phyloP scores from a whole-genome alignment of 176 grass and related monocot genomes.

The Musa acuminata region DNA sequence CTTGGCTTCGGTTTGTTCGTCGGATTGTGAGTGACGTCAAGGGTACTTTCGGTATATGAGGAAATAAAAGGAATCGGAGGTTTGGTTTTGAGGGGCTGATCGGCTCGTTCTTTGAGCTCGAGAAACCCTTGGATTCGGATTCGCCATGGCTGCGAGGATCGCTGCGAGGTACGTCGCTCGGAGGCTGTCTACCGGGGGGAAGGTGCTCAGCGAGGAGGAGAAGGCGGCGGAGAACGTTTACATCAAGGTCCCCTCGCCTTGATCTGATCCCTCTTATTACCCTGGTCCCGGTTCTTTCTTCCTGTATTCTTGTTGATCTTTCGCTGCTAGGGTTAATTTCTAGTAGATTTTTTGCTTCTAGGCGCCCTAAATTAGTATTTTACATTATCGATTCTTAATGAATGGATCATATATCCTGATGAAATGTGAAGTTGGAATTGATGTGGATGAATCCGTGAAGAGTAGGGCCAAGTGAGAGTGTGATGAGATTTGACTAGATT shows the following conservation, averaged over 20 bases:
- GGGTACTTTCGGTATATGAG: too few species aligned
- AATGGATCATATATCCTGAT: not conserved
- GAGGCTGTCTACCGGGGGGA: conserved; percentile 14
- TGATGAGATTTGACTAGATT: not conserved
- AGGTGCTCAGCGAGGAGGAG: conserved; percentile 29
- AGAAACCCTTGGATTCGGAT: not conserved
- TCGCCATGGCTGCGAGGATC: conserved; percentile 22
- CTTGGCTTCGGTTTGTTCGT: too few species aligned
- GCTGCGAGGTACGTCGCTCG: conserved; percentile 13
- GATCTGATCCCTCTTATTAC: not conserved
- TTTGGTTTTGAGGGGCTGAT: not conserved
- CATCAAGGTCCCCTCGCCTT: conserved; percentile 18
- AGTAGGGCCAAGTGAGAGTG: not conserved
- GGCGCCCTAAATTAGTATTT: not conserved
- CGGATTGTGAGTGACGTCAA: too few species aligned
- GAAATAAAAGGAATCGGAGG: not conserved
- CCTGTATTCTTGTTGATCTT: not conserved
- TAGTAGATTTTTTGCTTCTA: not conserved
- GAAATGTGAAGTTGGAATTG: not conserved
- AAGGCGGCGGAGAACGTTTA: conserved; percentile 27
- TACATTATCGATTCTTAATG: not conserved
- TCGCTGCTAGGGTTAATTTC: not conserved
- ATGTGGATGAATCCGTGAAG: not conserved
- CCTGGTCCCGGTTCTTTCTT: not conserved
- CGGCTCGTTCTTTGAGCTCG: not conserved